phyloP scores from a whole-genome alignment of 2,329 filamentous ascomycete species.

The Ophiobolus disseminans region DNA sequence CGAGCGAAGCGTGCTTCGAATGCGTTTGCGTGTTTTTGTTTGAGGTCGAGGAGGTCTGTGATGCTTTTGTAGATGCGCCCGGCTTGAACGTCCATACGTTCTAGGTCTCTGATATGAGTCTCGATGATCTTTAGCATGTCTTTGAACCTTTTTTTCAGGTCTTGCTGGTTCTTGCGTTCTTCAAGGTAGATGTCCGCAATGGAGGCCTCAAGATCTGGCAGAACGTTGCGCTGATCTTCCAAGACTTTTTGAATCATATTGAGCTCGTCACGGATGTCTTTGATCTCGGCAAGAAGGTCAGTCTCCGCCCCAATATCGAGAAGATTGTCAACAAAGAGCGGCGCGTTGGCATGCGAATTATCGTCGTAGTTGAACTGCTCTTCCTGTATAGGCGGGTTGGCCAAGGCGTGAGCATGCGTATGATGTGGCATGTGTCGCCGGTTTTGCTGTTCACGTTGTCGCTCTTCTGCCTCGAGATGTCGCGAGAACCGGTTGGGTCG shows the following conservation, averaged over 20 bases:
- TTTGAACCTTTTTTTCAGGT: conserved; percentile 62
- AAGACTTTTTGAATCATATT: conserved; percentile 66
- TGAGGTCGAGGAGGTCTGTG: conserved; percentile 69
- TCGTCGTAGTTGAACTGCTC: conserved; percentile 43
- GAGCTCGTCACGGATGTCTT: conserved; percentile 72
- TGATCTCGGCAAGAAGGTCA: conserved; percentile 67
- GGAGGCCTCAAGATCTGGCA: conserved; percentile 56
- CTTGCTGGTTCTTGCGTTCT: conserved; percentile 49
- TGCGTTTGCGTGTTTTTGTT: conserved; percentile 73
- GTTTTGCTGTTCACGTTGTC: conserved; percentile 41
- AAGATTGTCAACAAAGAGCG: conserved; percentile 61
- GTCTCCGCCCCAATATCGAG: conserved; percentile 68
- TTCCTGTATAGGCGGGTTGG: conserved; percentile 31
- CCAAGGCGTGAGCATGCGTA: conserved; percentile 35
- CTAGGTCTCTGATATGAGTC: conserved; percentile 65
- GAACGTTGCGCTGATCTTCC: conserved; percentile 57
- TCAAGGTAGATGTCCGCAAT: conserved; percentile 51
- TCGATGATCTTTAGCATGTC: conserved; percentile 66
- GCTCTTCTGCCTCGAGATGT: conserved; percentile 44
- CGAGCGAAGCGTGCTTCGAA: conserved; percentile 68
- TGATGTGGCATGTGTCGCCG: conserved; percentile 36
- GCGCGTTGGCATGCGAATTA: conserved; percentile 35
- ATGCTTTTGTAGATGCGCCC: conserved; percentile 66
- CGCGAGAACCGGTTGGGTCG: conserved; percentile 47
- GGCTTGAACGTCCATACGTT: conserved; percentile 69